phyloP scores from a whole-genome alignment of 257 asterid genomes.

The Solanum chiquidenum region DNA sequence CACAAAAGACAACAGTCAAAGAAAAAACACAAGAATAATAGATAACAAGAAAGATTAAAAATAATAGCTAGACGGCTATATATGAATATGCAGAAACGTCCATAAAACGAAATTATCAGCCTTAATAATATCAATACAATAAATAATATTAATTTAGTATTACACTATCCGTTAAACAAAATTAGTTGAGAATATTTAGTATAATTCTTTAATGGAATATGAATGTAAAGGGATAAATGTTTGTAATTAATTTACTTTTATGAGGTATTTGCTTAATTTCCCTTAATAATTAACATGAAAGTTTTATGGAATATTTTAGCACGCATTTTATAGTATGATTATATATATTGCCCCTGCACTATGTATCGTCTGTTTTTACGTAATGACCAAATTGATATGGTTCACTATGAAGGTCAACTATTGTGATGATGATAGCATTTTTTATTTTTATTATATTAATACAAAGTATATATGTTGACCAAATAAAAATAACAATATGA shows the following conservation, averaged over 20 bases:
- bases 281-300: neutral
- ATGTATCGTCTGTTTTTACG: neutral
- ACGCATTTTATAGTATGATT: neutral
- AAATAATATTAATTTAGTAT: no score
- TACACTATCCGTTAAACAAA: no score
- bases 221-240: no score
- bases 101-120: no score
- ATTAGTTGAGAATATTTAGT: no score
- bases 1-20: neutral
- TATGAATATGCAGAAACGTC: no score
- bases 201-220: no score
- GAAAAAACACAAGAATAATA: neutral
- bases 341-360: neutral
- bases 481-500: neutral
- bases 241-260: no score
- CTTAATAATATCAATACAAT: no score
- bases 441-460: neutral
- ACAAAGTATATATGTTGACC: neutral
- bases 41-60: neutral
- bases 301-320: no score
- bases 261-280: no score
- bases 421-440: neutral
- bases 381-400: neutral
- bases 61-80: neutral
- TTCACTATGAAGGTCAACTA: neutral